Evolutionary conservation across 192 early-diverging fungal species (phyloP), one percentile per base, ranked within the genome.

Genomic region (Phycomyces blakesleeanus): DNA sequence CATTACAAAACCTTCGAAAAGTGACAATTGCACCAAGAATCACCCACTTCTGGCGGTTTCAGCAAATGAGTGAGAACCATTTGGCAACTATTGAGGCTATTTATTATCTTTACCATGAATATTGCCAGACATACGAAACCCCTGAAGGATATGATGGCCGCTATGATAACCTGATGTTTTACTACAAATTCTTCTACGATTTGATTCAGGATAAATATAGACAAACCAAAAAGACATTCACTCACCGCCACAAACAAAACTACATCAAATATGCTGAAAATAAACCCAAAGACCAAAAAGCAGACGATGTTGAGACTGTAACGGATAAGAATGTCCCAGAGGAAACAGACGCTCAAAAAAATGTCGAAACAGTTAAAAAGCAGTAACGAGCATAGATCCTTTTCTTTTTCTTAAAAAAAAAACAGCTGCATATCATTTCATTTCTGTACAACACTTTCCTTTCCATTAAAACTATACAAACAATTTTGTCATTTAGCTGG

Each of bases 61-160:
- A 98, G 73, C 78, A 81, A 50, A 78, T 85, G 34, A 84, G 83
- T 20, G 85, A 88, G 15, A 73, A 81, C 56, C 82, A 90, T 59
- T 71, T 98, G 53, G 91, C 96, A 0, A 98, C 96, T 1, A 96
- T 98, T 44, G 96, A 98, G 71, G 96, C 96, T 4, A 91, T 96
- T 22, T 98, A 98, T 58, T 98, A 89, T 69, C 85, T 96, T 59
- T 92, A 89, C 74, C 80, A 87, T 38, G 96, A 96, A 71, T 94
- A 89, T 71, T 73, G 79, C 21, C 73, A 74, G 38, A 75, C 79
- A 5, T 85, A 81, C 58, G 79, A 78, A 68, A 6, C 10, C 40
- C 18, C 20, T 11, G 56, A 57, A 16, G 57, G 64, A 0, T 93
- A 93, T 75, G 73, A 81, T 50, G 93, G 94, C 10, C 81, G 84